Evolutionary conservation across 805 yeast genomes (phyloP).

Genomic region (Saccharomycopsis sp.): DNA sequence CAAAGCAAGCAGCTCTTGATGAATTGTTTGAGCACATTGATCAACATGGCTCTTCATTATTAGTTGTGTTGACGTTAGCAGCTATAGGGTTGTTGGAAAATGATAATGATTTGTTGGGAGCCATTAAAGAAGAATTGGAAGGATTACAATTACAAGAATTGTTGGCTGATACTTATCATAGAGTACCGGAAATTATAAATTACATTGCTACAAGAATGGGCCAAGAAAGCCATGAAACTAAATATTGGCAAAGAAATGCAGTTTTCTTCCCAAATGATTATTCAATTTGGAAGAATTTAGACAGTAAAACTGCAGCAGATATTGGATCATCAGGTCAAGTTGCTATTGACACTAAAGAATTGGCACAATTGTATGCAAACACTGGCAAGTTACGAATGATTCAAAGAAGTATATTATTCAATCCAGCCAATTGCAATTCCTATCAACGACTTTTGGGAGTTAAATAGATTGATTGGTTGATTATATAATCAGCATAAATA

Average conservation of each 20-base stretch:
- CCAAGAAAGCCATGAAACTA: constrained; percentile 13
- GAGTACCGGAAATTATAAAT: constrained; percentile 52
- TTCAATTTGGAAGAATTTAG: constrained; percentile 62
- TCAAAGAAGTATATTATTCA: constrained; percentile 62
- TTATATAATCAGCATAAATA: background rate
- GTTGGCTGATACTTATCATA: constrained; percentile 39
- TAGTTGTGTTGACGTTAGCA: constrained; percentile 68
- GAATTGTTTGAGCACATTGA: constrained; percentile 66
- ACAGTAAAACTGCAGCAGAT: constrained; percentile 46
- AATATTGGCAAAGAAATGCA: constrained; percentile 63
- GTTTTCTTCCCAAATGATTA: constrained; percentile 67
- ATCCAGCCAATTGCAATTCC: constrained; percentile 60
- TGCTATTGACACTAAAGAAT: constrained; percentile 41
- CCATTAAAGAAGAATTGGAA: constrained; percentile 60
- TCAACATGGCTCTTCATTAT: constrained; percentile 55
- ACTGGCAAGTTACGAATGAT: constrained; percentile 44
- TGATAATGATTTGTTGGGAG: constrained; percentile 45
- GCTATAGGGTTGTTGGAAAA: constrained; percentile 67
- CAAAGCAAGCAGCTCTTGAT: constrained; percentile 77
- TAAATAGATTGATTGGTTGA: background rate
- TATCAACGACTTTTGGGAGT: too few relatives aligned
- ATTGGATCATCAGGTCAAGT: constrained; percentile 48
- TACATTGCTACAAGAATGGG: constrained; percentile 41
- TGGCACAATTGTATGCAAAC: constrained; percentile 45
- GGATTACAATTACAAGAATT: constrained; percentile 41